Evolutionary conservation across 331 rosid species (phyloP).

Genomic region (Pyrus hybrid): DNA sequence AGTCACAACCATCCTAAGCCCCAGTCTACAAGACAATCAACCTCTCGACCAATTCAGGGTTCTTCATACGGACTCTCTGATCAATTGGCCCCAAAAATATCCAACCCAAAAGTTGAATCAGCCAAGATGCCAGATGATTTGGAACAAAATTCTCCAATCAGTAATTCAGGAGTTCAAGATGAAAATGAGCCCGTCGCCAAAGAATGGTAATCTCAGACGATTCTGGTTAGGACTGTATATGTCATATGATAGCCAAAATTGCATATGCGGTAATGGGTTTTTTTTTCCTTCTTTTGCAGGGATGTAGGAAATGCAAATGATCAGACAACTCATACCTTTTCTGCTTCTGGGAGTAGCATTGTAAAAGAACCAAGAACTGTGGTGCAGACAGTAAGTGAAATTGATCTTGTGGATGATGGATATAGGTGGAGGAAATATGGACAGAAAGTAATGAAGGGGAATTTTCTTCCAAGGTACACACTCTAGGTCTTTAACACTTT

Average conservation of each 20-base stretch:
- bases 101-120: background rate
- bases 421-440: background rate
- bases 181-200: background rate
- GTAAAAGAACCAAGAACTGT: background rate
- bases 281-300: background rate
- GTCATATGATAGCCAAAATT: too few species aligned
- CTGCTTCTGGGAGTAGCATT: background rate
- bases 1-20: background rate
- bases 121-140: background rate
- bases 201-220: background rate
- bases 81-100: background rate
- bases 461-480: background rate
- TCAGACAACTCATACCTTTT: background rate
- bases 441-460: background rate
- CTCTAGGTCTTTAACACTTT: background rate
- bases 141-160: background rate
- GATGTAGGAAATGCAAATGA: background rate
- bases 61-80: conserved; percentile 13
- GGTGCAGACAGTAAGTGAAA: background rate
- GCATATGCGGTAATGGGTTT: background rate
- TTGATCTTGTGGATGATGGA: background rate
- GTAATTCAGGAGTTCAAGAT: background rate
- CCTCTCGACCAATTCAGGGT: background rate
- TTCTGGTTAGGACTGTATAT: background rate
- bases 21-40: background rate